phyloP scores from a whole-genome alignment of 306 rosid species.

The Gleditsia sinensis region DNA sequence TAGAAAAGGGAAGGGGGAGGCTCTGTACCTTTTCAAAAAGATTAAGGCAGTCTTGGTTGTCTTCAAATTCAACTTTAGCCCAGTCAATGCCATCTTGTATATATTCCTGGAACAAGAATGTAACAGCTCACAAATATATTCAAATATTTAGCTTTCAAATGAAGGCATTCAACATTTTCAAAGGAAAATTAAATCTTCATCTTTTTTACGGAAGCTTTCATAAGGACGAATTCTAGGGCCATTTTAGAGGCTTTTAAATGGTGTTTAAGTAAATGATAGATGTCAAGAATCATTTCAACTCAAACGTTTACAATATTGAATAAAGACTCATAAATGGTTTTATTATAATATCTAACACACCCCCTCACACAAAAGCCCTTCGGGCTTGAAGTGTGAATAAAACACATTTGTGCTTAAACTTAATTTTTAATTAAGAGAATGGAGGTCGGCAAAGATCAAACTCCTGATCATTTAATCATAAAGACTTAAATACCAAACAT shows the following conservation, averaged over 20 bases:
- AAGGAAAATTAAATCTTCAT: background rate
- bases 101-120: constrained; percentile 71
- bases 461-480: too few relatives aligned
- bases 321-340: too few relatives aligned
- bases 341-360: too few relatives aligned
- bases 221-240: background rate
- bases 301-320: too few relatives aligned
- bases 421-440: too few relatives aligned
- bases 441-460: too few relatives aligned
- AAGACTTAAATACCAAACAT: too few relatives aligned
- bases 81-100: constrained; percentile 98
- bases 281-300: too few relatives aligned
- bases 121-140: constrained; percentile 15
- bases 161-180: background rate
- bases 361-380: too few relatives aligned
- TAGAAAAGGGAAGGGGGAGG: background rate
- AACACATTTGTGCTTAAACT: too few relatives aligned
- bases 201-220: background rate
- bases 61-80: constrained; percentile 98
- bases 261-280: background rate
- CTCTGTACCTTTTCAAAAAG: constrained; percentile 88
- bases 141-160: constrained; percentile 1
- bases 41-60: constrained; percentile 94
- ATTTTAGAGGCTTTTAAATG: background rate
- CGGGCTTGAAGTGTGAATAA: too few relatives aligned